These are phyloP conservation scores for Scutellaria minor DNA, from an alignment of 257 asterid genomes.

Conservation along the genomic window DNA sequence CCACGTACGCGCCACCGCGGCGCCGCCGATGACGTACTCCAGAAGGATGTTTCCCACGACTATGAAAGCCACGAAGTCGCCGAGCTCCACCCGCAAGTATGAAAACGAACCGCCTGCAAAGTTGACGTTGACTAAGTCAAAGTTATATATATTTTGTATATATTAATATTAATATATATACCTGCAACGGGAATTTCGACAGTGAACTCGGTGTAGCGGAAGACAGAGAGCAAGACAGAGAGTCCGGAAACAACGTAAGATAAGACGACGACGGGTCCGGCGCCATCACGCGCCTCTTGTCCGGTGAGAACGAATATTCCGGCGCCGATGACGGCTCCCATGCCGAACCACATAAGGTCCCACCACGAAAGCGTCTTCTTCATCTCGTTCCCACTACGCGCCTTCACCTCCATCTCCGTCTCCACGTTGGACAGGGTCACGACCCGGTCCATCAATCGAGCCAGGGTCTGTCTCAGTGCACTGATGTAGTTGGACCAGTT, in stretches of 20 bases:
- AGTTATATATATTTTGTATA: too few species aligned
- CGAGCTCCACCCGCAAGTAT: conserved; percentile 62
- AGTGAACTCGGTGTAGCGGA: conserved; percentile 89
- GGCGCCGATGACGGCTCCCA: conserved; percentile 93
- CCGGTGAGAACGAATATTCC: conserved; percentile 88
- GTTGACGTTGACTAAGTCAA: background rate
- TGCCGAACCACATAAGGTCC: conserved; percentile 90
- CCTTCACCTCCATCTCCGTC: conserved; percentile 63
- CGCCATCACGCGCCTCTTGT: conserved; percentile 48
- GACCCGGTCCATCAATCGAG: conserved; percentile 60
- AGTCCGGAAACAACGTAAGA: conserved; percentile 74
- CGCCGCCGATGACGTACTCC: conserved; percentile 56
- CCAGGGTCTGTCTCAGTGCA: conserved; percentile 64
- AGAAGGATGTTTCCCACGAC: conserved; percentile 66
- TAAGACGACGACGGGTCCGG: conserved; percentile 84
- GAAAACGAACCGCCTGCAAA: conserved; percentile 61
- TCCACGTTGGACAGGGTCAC: conserved; percentile 56
- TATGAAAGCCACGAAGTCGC: conserved; percentile 60
- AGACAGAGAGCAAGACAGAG: conserved; percentile 83
- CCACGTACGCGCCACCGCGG: conserved; percentile 69
- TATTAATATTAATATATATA: conserved; percentile 1
- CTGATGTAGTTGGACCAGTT: conserved; percentile 61
- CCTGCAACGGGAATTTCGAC: conserved; percentile 90
- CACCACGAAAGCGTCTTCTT: conserved; percentile 81
- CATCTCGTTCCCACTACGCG: conserved; percentile 62